Base-by-base conservation (phyloP, 164 flowering plant genomes). In the Berberis thunbergii region DNA sequence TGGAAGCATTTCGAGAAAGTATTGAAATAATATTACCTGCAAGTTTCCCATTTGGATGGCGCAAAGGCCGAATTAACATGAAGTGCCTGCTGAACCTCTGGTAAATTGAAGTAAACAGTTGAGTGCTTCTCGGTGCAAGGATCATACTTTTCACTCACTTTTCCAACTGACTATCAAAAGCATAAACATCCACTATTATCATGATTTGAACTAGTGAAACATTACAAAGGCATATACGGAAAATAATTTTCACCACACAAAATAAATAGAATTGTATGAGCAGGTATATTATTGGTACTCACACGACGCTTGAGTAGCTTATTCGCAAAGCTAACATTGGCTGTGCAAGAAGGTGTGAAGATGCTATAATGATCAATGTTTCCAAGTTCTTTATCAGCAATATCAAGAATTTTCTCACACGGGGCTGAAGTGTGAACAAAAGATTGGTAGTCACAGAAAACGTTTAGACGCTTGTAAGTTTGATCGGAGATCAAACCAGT, bases 91-190 rank as follows among this genome's bases (percentile, higher is more conserved):
- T 91, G 97, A 76, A 95, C 99, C 80, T 87, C 96, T 9, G 84
- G 91, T 42, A 67, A 78, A 68, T 95, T 95, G 81, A 91, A 95
- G 79, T 91, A 95, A 54, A 75, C 72, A 57, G 66, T 76, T 12
- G 99, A 87, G 74, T 91, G 94, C 67, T 72, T 67, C 77, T 87
- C 97, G 0, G 99, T 91, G 79, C 99, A 95, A 42, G 99, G 99
- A 74, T 95, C 99, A 70, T 95, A 95, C 57, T 75, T 77, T 70
- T 83, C 78, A 46, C 84, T 67, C 10, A 84, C 39, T n/a, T 60
- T 86, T 54, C 96, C 86, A 70, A 10, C n/a, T 52, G 49, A 75
- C 95, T 86, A 67, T 64, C 10, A 64, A 59, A 50, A 57, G 42
- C 0, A 65, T 58, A 41, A 12, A 52, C 1, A 52, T 10, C 2